Evolutionary conservation across 495 filamentous ascomycete genomes (phyloP), one percentile per base, ranked within the genome.

Genomic region (Neurospora cerealis): DNA sequence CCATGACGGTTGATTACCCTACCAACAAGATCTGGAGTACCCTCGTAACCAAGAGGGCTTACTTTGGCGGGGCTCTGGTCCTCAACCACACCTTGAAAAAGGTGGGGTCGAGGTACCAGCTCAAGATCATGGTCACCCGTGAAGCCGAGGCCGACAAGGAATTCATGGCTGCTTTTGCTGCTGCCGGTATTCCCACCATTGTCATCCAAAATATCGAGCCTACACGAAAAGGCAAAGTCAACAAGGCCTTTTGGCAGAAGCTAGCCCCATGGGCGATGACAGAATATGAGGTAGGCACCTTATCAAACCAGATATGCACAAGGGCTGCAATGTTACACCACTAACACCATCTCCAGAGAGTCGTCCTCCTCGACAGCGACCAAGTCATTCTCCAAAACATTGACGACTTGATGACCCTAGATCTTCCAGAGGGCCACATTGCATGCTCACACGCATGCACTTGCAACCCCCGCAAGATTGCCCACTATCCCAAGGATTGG

Each of bases 201-300:
- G 77, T 83, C 69, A 80, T 83, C 69, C 77, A 81, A 66, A 77
- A 79, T 74, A 83, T 83, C 72, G 80, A 83, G 74, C 82, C 82
- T 8, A 74, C 79, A 21, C 76, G 80, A 37, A 79, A 83, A 60
- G 80, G 81, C 70, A 83, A 83, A 74, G 72, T 82, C 60, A 82
- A 80, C 70, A 81, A 81, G 75, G 82, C 81, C 6, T 83, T 81
- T 17, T 83, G 82, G 82, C 81, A 83, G 78, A 83, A 83, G 77
- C 77, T 83, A 24, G 82, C 82, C 9, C 82, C 82, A 34, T 83
- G 82, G 82, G 79, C 78, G 0, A 83, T 83, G 66, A 83, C 81
- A 11, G 81, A 83, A 70, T 83, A 82, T 60, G 77, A 83, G 81
- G 81, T 82, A 62, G 11, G 13, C 32, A 17, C 24, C 0, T 76